Evolutionary conservation across 2,329 filamentous ascomycete genomes (phyloP), one percentile per base, ranked within the genome.

Genomic region (Blumeriella jaapii): DNA sequence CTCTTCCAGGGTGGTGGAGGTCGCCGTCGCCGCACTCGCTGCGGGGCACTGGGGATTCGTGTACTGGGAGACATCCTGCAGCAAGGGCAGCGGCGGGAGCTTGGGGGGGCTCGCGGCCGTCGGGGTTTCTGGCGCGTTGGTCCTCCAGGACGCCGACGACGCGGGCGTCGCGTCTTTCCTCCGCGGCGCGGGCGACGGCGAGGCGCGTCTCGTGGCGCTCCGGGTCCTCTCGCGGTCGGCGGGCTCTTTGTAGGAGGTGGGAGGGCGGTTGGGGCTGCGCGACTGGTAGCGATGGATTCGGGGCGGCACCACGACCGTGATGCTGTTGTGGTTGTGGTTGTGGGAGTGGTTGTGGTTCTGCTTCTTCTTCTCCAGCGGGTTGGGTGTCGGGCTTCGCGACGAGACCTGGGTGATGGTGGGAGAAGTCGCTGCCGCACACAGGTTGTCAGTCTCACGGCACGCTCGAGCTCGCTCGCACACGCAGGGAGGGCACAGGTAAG

Each of bases 1-100:
- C 59, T 87, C 81, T 52, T 82, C 75, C 42, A 89, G 64, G 10
- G 77, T 80, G 29, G 79, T 83, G 39, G 73, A n/a, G n/a, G n/a
- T 71, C 29, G 79, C 73, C 33, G 66, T 67, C 42, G 79, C 72
- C 23, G 69, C 66, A 31, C 69, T 58, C 30, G 62, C 48, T 33
- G 42, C 42, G 34, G 39, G 65, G 36, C 78, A 57, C 46, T 70
- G 67, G 10, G 70, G 60, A 53, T 80, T 79, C 29, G 69, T 67
- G 56, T 82, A 82, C 38, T 75, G 64, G 26, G 78, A 79, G 27
- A 73, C 61, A 54, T 83, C 77, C 42, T 72, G 69, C 30, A 82
- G 59, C 29, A 83, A 63, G n/a, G 77, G 54, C 29, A 45, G 44
- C 10, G 43, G 50, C n/a, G 51, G 47, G 11, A 48, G 26, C 32